phyloP scores from a whole-genome alignment of 306 rosid species.

The Aeschynomene evenia region DNA sequence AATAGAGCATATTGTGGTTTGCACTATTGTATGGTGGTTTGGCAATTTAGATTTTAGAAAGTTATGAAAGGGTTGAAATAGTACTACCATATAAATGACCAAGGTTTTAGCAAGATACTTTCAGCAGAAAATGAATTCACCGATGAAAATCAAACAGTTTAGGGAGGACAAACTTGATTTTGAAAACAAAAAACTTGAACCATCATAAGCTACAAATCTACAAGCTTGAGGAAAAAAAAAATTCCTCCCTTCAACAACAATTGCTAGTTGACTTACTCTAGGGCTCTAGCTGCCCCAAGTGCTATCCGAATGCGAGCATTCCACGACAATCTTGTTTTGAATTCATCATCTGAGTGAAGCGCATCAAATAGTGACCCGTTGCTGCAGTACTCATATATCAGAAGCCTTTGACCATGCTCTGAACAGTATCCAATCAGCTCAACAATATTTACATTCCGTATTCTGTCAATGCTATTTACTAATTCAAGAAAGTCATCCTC shows the following conservation, averaged over 20 bases:
- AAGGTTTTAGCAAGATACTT: not conserved
- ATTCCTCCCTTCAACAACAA: not conserved
- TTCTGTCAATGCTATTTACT: slow-evolving; percentile 69
- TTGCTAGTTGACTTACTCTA: slow-evolving; percentile 70
- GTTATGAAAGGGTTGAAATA: not conserved
- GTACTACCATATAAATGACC: not conserved
- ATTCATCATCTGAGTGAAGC: slow-evolving; percentile 74
- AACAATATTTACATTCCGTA: slow-evolving; percentile 80
- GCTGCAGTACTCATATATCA: slow-evolving; percentile 82
- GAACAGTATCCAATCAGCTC: slow-evolving; percentile 90
- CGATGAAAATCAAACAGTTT: not conserved
- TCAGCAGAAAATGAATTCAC: not conserved
- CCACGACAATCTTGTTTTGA: slow-evolving; percentile 67
- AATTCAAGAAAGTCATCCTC: slow-evolving; percentile 83
- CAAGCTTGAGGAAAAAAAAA: not conserved
- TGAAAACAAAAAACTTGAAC: slow-evolving; percentile 17
- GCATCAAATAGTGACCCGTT: slow-evolving; percentile 79
- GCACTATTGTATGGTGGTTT: not conserved
- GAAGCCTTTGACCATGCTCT: slow-evolving; percentile 97
- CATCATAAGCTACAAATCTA: slow-evolving; percentile 22
- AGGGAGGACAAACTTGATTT: slow-evolving; percentile 11
- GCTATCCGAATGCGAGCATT: slow-evolving; percentile 85
- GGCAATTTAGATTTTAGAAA: not conserved
- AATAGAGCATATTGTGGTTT: not conserved
- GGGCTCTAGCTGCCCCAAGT: slow-evolving; percentile 95